phyloP scores from a whole-genome alignment of 1,284 basidiomycete genomes.

The Ceratobasidium papillatum region DNA sequence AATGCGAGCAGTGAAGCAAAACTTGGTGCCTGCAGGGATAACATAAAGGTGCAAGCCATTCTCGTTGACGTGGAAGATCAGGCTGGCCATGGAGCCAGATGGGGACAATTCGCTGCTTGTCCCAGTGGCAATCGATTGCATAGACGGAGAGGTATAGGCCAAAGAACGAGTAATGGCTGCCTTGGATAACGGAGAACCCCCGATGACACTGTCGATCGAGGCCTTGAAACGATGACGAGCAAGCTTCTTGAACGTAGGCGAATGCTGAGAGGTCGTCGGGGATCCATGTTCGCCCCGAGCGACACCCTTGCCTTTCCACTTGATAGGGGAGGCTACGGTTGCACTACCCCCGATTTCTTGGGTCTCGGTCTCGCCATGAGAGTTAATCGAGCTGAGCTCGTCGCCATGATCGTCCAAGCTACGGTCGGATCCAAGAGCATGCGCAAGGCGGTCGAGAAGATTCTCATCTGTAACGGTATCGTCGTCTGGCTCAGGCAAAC shows the following conservation, averaged over 20 bases:
- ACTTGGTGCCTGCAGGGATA: constrained; percentile 2
- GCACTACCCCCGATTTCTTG: background rate
- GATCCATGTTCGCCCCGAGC: constrained; percentile 34
- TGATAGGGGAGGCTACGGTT: background rate
- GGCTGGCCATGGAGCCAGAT: background rate
- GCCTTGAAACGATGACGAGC: constrained; percentile 18
- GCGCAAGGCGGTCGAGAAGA: constrained; percentile 4
- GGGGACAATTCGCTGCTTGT: background rate
- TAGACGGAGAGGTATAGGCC: constrained; percentile 2
- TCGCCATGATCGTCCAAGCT: background rate
- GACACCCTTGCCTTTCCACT: constrained; percentile 31
- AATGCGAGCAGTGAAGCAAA: constrained; percentile 1
- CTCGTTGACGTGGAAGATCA: constrained; percentile 3
- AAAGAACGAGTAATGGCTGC: background rate
- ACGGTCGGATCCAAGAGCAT: background rate
- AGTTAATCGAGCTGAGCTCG: background rate
- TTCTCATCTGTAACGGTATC: constrained; percentile 17
- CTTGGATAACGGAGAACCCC: constrained; percentile 10
- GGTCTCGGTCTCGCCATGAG: background rate
- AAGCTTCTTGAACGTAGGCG: constrained; percentile 32
- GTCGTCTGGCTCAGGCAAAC: background rate
- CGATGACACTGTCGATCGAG: background rate
- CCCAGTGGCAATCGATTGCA: background rate
- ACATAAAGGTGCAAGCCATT: constrained; percentile 21
- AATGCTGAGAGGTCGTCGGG: constrained; percentile 23